phyloP scores from a whole-genome alignment of 192 early-diverging fungal species.

The Backusella parvicylindrica region DNA sequence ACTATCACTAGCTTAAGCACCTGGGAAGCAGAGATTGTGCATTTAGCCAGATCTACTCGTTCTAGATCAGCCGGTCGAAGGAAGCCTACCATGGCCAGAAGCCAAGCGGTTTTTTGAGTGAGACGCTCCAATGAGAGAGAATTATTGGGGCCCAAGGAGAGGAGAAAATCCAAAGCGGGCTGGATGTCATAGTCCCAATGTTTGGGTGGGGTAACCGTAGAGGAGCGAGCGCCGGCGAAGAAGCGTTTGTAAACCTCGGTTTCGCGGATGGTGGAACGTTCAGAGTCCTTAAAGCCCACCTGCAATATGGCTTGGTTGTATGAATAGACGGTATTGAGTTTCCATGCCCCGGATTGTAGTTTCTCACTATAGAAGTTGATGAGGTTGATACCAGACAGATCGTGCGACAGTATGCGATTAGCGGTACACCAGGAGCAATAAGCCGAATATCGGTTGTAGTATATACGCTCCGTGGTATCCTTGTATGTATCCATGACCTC shows the following conservation, averaged over 20 bases:
- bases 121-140: not conserved
- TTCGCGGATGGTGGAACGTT: not conserved
- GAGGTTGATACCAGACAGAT: too few relatives aligned
- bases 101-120: not conserved
- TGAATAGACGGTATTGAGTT: too few relatives aligned
- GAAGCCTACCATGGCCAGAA: not conserved
- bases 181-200: not conserved
- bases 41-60: not conserved
- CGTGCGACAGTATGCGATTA: too few relatives aligned
- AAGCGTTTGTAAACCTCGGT: not conserved
- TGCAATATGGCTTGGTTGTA: too few relatives aligned
- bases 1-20: not conserved
- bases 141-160: not conserved
- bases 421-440: too few relatives aligned
- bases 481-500: too few relatives aligned
- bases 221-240: fast-evolving
- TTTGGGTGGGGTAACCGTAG: not conserved
- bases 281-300: not conserved
- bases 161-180: not conserved
- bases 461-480: too few relatives aligned
- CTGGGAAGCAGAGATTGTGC: not conserved
- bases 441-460: too few relatives aligned
- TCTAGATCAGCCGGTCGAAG: not conserved
- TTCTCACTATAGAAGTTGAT: too few relatives aligned
- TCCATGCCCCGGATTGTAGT: too few relatives aligned